These are phyloP conservation scores for Apiospora kogelbergensis DNA, from an alignment of 2,329 filamentous ascomycete genomes.

Conservation along the genomic window DNA sequence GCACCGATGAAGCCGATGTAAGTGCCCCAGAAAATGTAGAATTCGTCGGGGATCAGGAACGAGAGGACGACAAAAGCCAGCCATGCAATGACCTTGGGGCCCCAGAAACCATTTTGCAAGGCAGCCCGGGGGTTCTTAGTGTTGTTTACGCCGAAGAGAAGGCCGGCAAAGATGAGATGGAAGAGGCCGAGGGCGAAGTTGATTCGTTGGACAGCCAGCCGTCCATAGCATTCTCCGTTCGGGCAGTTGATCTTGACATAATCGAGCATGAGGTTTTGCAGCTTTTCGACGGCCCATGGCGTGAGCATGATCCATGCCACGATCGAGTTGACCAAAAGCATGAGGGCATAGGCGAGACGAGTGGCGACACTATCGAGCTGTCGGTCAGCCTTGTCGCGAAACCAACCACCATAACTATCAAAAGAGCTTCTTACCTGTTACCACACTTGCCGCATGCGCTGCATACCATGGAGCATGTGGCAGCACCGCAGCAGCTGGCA, in stretches of 20 bases:
- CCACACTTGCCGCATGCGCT: constrained; percentile 95
- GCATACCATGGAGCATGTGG: constrained; percentile 94
- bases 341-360: constrained; percentile 91
- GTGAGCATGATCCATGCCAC: constrained; percentile 99
- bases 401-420: too few relatives aligned
- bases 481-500: constrained; percentile 93
- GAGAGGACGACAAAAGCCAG: constrained; percentile 82
- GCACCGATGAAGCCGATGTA: constrained; percentile 87
- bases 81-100: constrained; percentile 92
- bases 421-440: constrained; percentile 68
- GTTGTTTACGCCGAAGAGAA: constrained; percentile 82
- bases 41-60: constrained; percentile 91
- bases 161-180: constrained; percentile 80
- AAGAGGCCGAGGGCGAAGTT: constrained; percentile 96
- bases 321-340: constrained; percentile 95
- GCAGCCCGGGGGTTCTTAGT: constrained; percentile 85
- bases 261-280: constrained; percentile 88
- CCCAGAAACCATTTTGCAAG: constrained; percentile 99
- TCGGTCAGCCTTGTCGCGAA: constrained; percentile 10
- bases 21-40: constrained; percentile 95
- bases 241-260: constrained; percentile 95
- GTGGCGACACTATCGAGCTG: constrained; percentile 74
- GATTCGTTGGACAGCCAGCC: constrained; percentile 94
- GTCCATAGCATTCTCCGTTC: constrained; percentile 88
- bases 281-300: constrained; percentile 94